A percentile compares a stretch with the other conserved stretches of the same genome.
Conservation (phyloP, 768 basidiomycete genomes). For the Cystoderma amianthinum region DNA sequence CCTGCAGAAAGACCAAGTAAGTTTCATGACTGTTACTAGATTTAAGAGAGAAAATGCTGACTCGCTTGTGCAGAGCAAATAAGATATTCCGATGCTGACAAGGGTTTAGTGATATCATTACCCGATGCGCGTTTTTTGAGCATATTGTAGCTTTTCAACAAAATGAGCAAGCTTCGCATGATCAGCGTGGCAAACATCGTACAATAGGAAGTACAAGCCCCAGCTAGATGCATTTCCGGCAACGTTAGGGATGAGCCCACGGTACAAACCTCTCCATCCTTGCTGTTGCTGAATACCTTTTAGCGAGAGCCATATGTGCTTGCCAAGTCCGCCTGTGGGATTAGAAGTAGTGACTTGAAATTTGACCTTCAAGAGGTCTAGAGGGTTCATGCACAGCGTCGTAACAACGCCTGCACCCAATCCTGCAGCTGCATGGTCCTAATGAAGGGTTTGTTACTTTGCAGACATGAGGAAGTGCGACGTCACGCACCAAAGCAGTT, state of each 20-base stretch:
- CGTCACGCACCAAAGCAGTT: slow-evolving; percentile 34
- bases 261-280: slow-evolving; percentile 84
- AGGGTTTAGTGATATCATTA: slow-evolving; percentile 54
- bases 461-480: neutral
- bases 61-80: slow-evolving; percentile 94
- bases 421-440: slow-evolving; percentile 96
- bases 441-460: slow-evolving; percentile 3
- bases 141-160: slow-evolving; percentile 73
- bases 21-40: slow-evolving; percentile 6
- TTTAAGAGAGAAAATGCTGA: slow-evolving; percentile 40
- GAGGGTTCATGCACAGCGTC: slow-evolving; percentile 93
- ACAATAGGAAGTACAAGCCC: slow-evolving; percentile 99
- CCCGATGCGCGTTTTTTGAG: slow-evolving; percentile 76
- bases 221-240: slow-evolving; percentile 95
- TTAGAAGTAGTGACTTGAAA: slow-evolving; percentile 79
- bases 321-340: slow-evolving; percentile 54
- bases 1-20: slow-evolving; percentile 38
- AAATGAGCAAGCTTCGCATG: neutral
- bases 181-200: slow-evolving; percentile 20
- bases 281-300: slow-evolving; percentile 64
- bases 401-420: slow-evolving; percentile 89
- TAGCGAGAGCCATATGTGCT: slow-evolving; percentile 71
- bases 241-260: slow-evolving; percentile 86
- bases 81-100: slow-evolving; percentile 77
- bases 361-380: slow-evolving; percentile 93